Base-by-base conservation (phyloP, 768 basidiomycete species). In the Tylopilus cervinicoccineus region DNA sequence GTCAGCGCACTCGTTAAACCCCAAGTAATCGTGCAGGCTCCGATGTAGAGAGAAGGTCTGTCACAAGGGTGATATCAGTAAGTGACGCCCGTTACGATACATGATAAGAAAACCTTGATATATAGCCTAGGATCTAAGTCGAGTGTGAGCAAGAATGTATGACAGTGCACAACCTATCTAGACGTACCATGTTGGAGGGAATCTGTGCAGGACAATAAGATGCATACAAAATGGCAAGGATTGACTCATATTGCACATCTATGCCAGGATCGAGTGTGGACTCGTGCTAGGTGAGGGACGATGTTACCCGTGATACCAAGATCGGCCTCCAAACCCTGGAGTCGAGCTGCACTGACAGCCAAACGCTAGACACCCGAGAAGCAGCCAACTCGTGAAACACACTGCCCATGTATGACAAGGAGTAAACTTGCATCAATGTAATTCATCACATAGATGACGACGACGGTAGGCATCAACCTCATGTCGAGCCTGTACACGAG, bases 121-220 rank as follows among this genome's bases (percentile, higher is more conserved):
- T 70, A 47, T 74, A 72, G 50, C 81, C 81, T 12, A 84, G 55
- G 48, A 83, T 70, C 81, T 82, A 22, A 29, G 11, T n/a, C 14
- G 8, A 23, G 24, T 29, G 38, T 47, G 6, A 27, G 43, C 31
- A 26, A 3, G 17, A 23, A 9, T 11, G 27, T 27, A n/a, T 11
- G 4, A 14, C 16, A 27, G 22, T 8, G 1, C 20, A 29, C 5
- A 7, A 16, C 6, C 19, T 13, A 22, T 39, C 1, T 17, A 40
- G 9, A 34, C 69, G 16, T 51, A 77, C 81, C 78, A 85, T 83
- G 57, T 83, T 86, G 1, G 78, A 83, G 1, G 83, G 83, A 45
- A 85, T 75, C 54, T 84, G 82, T 13, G 79, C 76, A 3, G 82
- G 82, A 31, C 76, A 76, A 50, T 85, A 83, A 1, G 80, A 78